Percentiles rank a stretch among this genome's conserved stretches.
These are phyloP conservation scores for Lophiostoma macrostomum DNA, from an alignment of 495 filamentous ascomycete species.

Conservation along the genomic window DNA sequence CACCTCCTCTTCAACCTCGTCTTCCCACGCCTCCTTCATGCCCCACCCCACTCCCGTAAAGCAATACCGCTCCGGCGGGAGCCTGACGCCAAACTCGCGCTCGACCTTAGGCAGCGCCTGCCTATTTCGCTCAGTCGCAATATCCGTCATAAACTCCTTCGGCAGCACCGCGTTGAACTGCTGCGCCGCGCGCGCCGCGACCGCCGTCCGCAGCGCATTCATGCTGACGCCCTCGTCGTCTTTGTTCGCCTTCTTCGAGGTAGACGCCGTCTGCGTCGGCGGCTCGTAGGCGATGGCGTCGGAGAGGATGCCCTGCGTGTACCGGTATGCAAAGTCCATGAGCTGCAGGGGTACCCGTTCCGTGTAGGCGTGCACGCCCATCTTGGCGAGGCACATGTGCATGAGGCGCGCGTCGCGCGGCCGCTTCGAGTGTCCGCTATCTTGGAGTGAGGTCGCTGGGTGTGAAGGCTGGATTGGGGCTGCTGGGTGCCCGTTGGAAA, in stretches of 20 bases:
- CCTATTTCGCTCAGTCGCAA: conserved; percentile 78
- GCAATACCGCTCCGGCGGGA: conserved; percentile 90
- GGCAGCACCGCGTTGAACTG: conserved; percentile 64
- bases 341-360: conserved; percentile 91
- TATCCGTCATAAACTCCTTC: conserved; percentile 83
- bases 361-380: conserved; percentile 87
- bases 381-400: conserved; percentile 82
- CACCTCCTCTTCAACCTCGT: conserved; percentile 52
- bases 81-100: conserved; percentile 70
- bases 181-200: conserved; percentile 60
- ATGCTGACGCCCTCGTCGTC: conserved; percentile 49
- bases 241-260: conserved; percentile 22
- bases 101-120: conserved; percentile 73
- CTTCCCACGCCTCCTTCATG: conserved; percentile 71
- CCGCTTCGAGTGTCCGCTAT: conserved; percentile 60
- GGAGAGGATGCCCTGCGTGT: conserved; percentile 60
- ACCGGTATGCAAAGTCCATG: conserved; percentile 94
- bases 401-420: conserved; percentile 89
- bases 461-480: conserved; percentile 36
- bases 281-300: conserved; percentile 64
- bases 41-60: conserved; percentile 82
- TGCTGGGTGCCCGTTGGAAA: conserved; percentile 33
- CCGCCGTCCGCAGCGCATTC: conserved; percentile 59
- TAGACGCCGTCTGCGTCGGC: conserved; percentile 27
- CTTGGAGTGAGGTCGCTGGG: conserved; percentile 55